phyloP scores from a whole-genome alignment of 805 yeast genomes.

The Yamadazyma phyllophila region DNA sequence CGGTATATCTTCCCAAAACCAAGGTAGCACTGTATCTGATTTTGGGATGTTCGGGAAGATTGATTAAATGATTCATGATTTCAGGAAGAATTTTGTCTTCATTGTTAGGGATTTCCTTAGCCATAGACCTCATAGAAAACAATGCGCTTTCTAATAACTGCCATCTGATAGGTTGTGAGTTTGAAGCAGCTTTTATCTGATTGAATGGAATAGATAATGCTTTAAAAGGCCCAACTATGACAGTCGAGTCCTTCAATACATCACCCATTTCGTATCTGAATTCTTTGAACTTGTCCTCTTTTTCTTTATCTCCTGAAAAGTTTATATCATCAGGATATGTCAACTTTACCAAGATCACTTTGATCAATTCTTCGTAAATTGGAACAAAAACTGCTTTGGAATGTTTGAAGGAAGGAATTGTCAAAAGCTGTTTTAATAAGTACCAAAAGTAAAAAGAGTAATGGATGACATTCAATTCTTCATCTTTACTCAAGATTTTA shows the following conservation, averaged over 20 bases:
- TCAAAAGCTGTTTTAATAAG: conserved; percentile 67
- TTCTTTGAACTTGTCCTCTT: conserved; percentile 88
- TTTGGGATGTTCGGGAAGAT: conserved; percentile 80
- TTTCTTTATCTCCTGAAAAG: conserved; percentile 70
- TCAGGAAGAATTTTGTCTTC: conserved; percentile 72
- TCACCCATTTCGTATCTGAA: conserved; percentile 97
- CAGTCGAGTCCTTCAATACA: conserved; percentile 93
- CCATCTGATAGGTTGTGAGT: conserved; percentile 56
- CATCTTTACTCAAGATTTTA: conserved; percentile 67
- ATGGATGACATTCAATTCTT: conserved; percentile 84
- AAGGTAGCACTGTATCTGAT: conserved; percentile 90
- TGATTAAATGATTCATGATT: conserved; percentile 65
- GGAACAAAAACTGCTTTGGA: conserved; percentile 52
- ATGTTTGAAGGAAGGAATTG: conserved; percentile 53
- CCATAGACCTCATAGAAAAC: conserved; percentile 91
- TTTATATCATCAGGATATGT: conserved; percentile 58
- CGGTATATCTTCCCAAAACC: conserved; percentile 93
- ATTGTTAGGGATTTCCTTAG: conserved; percentile 71
- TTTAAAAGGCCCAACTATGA: conserved; percentile 73
- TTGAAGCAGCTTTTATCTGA: conserved; percentile 46
- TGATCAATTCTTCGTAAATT: conserved; percentile 56
- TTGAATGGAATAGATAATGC: conserved; percentile 72
- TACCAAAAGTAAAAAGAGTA: conserved; percentile 95
- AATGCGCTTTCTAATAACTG: conserved; percentile 87
- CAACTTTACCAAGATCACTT: conserved; percentile 63